Base-by-base conservation (phyloP, 169 alveolate genomes). In the Ichthyophthirius multifiliis region DNA sequence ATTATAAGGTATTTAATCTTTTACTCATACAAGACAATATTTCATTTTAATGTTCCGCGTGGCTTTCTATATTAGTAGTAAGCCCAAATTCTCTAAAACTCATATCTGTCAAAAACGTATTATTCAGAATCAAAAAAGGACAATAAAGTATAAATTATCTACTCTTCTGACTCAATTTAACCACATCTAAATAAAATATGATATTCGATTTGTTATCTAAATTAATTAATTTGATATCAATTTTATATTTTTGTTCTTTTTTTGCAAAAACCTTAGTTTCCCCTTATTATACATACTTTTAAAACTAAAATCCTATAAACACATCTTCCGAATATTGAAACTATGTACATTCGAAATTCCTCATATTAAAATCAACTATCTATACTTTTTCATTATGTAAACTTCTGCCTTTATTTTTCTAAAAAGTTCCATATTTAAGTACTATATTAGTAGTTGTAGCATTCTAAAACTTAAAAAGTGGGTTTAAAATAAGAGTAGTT, bases 71-170 rank as follows among this genome's bases (percentile, higher is more conserved):
- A 78, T 78, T 75, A 15, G 67, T 63, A n/a, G 84, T 78, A 1
- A 78, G 34, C 0, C 84, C 84, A 65, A 41, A 65, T 65, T 78
- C 84, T 34, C 78, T 41, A 0, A 39, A 55, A 4, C 43, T 63
- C 6, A 78, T 20, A 12, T 63, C 32, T 20, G 43, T 63, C 23
- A 15, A 27, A 16, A 41, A 46, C 32, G 77, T 78, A 16, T 78
- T 75, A 37, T 78, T 78, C 30, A 78, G 65, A 30, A 78, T 78
- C 32, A 78, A 35, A 35, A 64, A 78, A 27, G 84, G 84, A 20
- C 84, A 78, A 78, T 63, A 78, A 9, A 78, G 35, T 2, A 78
- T 78, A 2, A 78, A 41, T 65, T 78, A 76, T 64, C 84, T 63
- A 6, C 78, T 63, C 20, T 78, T 78, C n/a, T 62, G 39, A 9